Base-by-base conservation (phyloP, 2,329 filamentous ascomycete genomes). In the Beauveria medogensis region DNA sequence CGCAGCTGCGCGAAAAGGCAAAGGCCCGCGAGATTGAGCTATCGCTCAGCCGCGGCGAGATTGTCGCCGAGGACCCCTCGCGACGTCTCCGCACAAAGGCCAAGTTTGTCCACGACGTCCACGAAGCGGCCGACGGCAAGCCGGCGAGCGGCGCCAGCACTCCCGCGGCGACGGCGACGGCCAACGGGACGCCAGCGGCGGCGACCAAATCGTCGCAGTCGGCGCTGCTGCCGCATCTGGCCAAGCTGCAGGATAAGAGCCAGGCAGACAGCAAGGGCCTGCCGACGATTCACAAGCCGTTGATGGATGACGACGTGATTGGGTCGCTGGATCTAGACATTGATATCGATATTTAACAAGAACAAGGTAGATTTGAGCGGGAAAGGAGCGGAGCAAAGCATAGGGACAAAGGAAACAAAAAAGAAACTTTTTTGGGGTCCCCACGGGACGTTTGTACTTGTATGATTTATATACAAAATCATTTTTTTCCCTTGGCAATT, bases 291-390 rank as follows among this genome's bases (percentile, higher is more conserved):
- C 90, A 93, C 69, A 87, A 90, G 75, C 87, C 88, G 34, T 83
- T 92, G 61, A 88, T 89, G 79, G 92, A 96, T 64, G 94, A 97
- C 70, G 94, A 97, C 70, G 89, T 97, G 60, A 93, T 97, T 73
- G 92, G 89, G 1, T 83, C 86, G 28, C 78, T 97, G 78, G 94
- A 97, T 72, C 77, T 97, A 67, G 93, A 91, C 30, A 91, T 97
- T 71, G 93, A 97, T 67, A 87, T 96, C 68, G 92, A 96, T 66
- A 91, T 96, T 67, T 91, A 78, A 67, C 75, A 41, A 40, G 41
- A 26, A n/a, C 12, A 58, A 40, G 37, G 9, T 30, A 53, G 41
- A 3, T 20, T 20, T 37, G 34, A 37, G 34, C 34, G 34, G 34
- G 5, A 37, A 5, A 12, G 34, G 12, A 37, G 34, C 34, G 14